Evolutionary conservation across 768 basidiomycete species (phyloP).

Genomic region (Sutorius australiensis): DNA sequence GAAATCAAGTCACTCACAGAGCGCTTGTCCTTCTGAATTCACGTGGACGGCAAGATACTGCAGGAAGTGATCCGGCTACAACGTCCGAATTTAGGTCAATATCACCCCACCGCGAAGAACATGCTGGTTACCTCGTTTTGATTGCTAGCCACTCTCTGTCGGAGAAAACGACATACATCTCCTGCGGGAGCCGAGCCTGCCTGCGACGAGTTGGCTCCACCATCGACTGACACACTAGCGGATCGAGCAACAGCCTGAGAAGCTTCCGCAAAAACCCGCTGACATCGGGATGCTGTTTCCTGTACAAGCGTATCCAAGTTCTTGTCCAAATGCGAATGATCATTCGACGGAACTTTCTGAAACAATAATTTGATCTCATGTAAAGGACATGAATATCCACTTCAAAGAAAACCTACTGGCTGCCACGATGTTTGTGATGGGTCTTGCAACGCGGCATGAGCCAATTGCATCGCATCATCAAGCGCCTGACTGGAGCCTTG

Average conservation of each 20-base stretch:
- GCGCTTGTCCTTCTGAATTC: conserved; percentile 37
- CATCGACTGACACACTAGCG: conserved; percentile 38
- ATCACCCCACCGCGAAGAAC: conserved; percentile 20
- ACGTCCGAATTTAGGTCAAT: conserved; percentile 27
- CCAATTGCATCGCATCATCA: conserved; percentile 43
- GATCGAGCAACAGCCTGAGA: conserved; percentile 62
- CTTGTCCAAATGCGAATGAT: conserved; percentile 57
- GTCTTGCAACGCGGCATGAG: conserved; percentile 46
- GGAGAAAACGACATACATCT: conserved; percentile 37
- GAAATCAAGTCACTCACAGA: conserved; percentile 41
- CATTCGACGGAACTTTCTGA: conserved; percentile 46
- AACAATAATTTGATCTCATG: conserved; percentile 30
- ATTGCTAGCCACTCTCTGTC: conserved; percentile 49
- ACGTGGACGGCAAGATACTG: conserved; percentile 54
- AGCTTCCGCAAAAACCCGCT: conserved; percentile 58
- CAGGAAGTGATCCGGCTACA: conserved; percentile 41
- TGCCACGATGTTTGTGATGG: conserved; percentile 47
- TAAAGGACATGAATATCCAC: conserved; percentile 24
- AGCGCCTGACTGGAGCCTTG: conserved; percentile 22
- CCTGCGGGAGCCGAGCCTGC: conserved; percentile 31
- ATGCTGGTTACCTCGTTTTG: conserved; percentile 48
- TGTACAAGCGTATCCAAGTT: conserved; percentile 65
- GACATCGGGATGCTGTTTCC: conserved; percentile 59
- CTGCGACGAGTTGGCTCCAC: conserved; percentile 30
- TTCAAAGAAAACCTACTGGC: conserved; percentile 42